Evolutionary conservation across 805 yeast genomes (phyloP).

Genomic region (Lachancea sp.): DNA sequence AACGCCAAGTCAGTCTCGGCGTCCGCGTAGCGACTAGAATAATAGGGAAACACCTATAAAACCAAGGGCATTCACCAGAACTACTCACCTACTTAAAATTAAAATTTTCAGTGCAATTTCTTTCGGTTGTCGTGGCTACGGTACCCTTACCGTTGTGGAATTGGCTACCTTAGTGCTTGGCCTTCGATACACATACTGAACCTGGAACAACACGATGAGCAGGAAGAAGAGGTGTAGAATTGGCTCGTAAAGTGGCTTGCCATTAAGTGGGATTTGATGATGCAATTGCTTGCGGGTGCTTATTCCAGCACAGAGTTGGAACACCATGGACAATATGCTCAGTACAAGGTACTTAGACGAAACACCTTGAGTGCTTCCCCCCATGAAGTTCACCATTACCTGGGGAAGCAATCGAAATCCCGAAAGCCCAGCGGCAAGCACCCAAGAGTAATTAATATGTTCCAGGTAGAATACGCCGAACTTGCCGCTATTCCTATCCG

Average conservation of each 20-base stretch:
- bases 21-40: constrained; percentile 63
- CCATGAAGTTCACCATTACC: constrained; percentile 36
- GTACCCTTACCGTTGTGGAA: not conserved
- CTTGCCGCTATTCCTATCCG: constrained; percentile 22
- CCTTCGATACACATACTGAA: constrained; percentile 22
- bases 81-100: too few relatives aligned
- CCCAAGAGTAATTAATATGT: constrained; percentile 38
- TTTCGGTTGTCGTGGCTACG: too few relatives aligned
- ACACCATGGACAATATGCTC: constrained; percentile 8
- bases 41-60: constrained; percentile 48
- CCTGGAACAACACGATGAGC: constrained; percentile 22
- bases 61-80: not conserved
- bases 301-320: constrained; percentile 6
- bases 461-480: constrained; percentile 37
- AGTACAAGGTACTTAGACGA: constrained; percentile 24
- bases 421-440: constrained; percentile 24
- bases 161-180: constrained; percentile 8
- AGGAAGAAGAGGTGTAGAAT: constrained; percentile 15
- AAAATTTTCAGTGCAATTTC: too few relatives aligned
- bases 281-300: constrained; percentile 8
- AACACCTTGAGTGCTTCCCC: constrained; percentile 27
- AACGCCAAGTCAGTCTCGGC: constrained; percentile 54
- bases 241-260: constrained; percentile 16
- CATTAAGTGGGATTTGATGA: constrained; percentile 23
- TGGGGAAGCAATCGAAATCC: constrained; percentile 37